Conservation (phyloP, 345 rosid genomes). For the Arabis alpina region DNA sequence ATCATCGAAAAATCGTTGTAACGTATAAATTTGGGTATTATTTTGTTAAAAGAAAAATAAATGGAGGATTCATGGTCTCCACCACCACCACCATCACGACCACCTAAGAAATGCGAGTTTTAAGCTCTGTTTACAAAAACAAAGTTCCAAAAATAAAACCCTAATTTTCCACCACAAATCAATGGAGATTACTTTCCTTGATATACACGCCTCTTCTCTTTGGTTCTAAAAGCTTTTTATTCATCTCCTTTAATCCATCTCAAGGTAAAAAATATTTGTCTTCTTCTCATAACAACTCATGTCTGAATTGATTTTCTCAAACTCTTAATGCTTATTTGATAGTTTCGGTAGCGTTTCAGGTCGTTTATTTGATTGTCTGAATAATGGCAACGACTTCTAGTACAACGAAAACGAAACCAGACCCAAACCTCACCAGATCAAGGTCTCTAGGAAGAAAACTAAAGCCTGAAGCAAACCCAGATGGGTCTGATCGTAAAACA, state of each 20-base stretch:
- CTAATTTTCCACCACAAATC: conserved; percentile 39
- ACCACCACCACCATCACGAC: conserved; percentile 31
- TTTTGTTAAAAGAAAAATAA: conserved; percentile 19
- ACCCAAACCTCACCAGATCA: conserved; percentile 46
- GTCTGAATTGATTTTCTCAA: not conserved
- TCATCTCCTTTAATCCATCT: conserved; percentile 33
- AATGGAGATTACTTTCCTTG: conserved; percentile 39
- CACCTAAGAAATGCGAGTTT: conserved; percentile 41
- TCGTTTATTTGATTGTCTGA: conserved; percentile 19
- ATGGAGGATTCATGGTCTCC: conserved; percentile 39
- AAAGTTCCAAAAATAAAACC: conserved; percentile 40
- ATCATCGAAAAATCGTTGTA: conserved; percentile 30
- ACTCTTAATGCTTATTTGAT: conserved; percentile 1
- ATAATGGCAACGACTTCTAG: conserved; percentile 50
- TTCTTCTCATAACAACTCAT: conserved; percentile 3
- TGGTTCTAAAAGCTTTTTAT: conserved; percentile 24
- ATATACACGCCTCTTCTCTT: conserved; percentile 41
- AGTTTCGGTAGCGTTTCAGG: conserved; percentile 6
- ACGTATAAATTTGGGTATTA: conserved; percentile 17
- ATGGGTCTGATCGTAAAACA: conserved; percentile 39
- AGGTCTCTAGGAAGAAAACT: conserved; percentile 39
- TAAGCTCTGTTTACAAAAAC: conserved; percentile 42
- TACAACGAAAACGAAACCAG: conserved; percentile 32
- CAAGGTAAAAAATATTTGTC: conserved; percentile 31
- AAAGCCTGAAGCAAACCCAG: conserved; percentile 24